phyloP scores from a whole-genome alignment of 768 basidiomycete species.

The Inosperma sp. region DNA sequence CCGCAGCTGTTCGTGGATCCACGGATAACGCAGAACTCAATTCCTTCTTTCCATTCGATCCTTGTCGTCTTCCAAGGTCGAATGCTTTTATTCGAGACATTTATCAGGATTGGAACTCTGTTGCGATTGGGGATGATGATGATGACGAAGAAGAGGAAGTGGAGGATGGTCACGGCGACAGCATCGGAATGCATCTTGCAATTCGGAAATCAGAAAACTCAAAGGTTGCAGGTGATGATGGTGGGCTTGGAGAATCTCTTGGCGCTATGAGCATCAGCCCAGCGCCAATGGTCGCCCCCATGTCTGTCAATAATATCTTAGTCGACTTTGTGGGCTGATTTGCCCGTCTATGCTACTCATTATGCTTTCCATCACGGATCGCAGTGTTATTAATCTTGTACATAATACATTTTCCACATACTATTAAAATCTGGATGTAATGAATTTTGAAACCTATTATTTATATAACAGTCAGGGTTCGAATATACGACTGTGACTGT shows the following conservation, averaged over 20 bases:
- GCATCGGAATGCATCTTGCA: slow-evolving; percentile 13
- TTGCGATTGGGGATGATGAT: slow-evolving; percentile 45
- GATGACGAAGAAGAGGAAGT: slow-evolving; percentile 7
- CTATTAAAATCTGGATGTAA: too few species aligned
- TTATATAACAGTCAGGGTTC: too few species aligned
- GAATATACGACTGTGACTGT: slow-evolving; percentile 29
- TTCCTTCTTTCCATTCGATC: slow-evolving; percentile 98
- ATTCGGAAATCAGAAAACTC: slow-evolving; percentile 11
- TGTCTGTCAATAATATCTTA: background rate
- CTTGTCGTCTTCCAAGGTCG: slow-evolving; percentile 84
- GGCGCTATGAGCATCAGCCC: slow-evolving; percentile 87
- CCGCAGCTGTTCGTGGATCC: slow-evolving; percentile 4
- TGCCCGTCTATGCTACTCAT: too few species aligned
- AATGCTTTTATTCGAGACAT: slow-evolving; percentile 71
- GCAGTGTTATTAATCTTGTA: too few species aligned
- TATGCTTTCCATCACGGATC: too few species aligned
- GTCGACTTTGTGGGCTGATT: too few species aligned
- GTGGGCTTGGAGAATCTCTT: slow-evolving; percentile 60
- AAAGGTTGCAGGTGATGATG: slow-evolving; percentile 34
- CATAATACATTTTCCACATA: too few species aligned
- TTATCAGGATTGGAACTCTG: slow-evolving; percentile 87
- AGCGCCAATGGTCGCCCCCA: background rate
- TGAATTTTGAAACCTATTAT: too few species aligned
- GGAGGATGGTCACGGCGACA: slow-evolving; percentile 1
- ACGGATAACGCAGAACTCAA: slow-evolving; percentile 62